Conservation (phyloP, 257 asterid species). For the Solanum chmielewskii region DNA sequence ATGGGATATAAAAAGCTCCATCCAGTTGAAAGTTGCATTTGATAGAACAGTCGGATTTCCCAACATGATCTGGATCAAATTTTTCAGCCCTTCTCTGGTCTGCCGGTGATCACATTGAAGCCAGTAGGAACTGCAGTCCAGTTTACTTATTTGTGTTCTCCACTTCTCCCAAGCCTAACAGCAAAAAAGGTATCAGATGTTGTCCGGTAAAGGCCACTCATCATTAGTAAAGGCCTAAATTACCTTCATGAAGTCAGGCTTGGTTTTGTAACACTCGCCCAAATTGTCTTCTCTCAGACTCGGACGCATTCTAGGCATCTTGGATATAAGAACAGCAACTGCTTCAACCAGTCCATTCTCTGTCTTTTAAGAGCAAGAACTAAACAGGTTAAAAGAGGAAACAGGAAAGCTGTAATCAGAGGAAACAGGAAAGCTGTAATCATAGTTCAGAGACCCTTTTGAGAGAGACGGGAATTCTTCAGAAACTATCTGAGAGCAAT, state of each 20-base stretch:
- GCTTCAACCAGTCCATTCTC: constrained; percentile 97
- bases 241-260: constrained; percentile 94
- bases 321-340: constrained; percentile 72
- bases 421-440: background rate
- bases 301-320: constrained; percentile 83
- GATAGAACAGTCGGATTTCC: constrained; percentile 68
- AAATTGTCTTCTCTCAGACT: constrained; percentile 38
- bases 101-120: constrained; percentile 75
- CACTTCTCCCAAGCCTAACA: constrained; percentile 95
- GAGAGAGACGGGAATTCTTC: background rate
- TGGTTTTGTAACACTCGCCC: constrained; percentile 65
- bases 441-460: background rate
- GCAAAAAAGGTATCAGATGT: constrained; percentile 4
- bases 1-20: constrained; percentile 79
- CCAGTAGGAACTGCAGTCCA: constrained; percentile 92
- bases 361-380: constrained; percentile 37
- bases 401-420: background rate
- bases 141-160: constrained; percentile 78
- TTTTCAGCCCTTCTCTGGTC: constrained; percentile 74
- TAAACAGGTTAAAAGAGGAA: background rate
- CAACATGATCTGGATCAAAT: constrained; percentile 79
- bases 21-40: constrained; percentile 68
- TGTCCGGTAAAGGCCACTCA: background rate
- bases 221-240: background rate
- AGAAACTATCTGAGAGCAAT: background rate